Percentiles rank a stretch among this genome's conserved stretches.
phyloP scores from a whole-genome alignment of 306 rosid genomes.

The Cucurbita ficifolia region DNA sequence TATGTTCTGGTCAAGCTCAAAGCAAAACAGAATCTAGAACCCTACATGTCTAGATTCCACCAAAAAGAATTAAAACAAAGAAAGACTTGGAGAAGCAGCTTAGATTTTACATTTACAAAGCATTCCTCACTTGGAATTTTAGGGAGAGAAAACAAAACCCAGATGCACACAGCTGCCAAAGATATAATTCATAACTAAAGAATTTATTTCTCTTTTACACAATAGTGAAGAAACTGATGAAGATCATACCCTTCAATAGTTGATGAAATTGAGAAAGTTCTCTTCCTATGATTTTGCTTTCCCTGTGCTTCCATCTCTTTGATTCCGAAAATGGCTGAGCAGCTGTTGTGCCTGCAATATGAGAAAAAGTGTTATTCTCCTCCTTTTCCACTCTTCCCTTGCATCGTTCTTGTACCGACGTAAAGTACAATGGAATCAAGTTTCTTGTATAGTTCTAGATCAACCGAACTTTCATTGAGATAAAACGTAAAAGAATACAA shows the following conservation, averaged over 20 bases:
- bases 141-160: not conserved
- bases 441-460: not conserved
- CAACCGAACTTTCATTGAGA: not conserved
- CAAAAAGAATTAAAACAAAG: not conserved
- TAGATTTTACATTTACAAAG: conserved; percentile 11
- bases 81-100: not conserved
- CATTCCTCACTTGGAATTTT: conserved; percentile 14
- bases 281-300: conserved; percentile 49
- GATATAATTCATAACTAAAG: conserved; percentile 22
- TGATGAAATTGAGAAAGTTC: not conserved
- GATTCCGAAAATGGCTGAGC: conserved; percentile 79
- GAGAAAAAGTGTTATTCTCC: not conserved
- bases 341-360: conserved; percentile 79
- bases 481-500: not conserved
- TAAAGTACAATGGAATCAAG: not conserved
- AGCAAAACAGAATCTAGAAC: not conserved
- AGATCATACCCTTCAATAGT: not conserved
- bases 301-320: conserved; percentile 47
- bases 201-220: conserved; percentile 15
- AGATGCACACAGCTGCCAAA: conserved; percentile 11
- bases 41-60: not conserved
- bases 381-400: not conserved
- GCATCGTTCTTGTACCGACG: not conserved
- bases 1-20: conserved; percentile 10
- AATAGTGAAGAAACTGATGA: not conserved